These are phyloP conservation scores for Euphorbia peplus DNA, from an alignment of 345 rosid genomes.

Conservation along the genomic window DNA sequence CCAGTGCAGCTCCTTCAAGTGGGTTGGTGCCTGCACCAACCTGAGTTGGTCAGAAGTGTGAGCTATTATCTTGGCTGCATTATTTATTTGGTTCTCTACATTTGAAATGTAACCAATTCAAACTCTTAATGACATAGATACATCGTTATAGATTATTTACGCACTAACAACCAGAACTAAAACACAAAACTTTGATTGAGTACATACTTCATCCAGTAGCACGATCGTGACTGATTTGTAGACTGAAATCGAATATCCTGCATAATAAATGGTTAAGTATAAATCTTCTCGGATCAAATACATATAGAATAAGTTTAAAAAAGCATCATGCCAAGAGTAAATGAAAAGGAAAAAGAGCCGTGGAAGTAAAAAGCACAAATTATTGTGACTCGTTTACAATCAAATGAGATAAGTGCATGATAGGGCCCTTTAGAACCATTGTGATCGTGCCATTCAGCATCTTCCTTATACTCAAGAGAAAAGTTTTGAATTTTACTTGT, in stretches of 20 bases:
- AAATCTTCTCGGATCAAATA: too few species aligned
- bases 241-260: conserved; percentile 79
- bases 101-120: background rate
- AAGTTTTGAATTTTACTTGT: too few species aligned
- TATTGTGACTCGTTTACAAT: too few species aligned
- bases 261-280: conserved; percentile 23
- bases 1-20: conserved; percentile 94
- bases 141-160: background rate
- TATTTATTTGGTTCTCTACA: background rate
- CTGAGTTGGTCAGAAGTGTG: conserved; percentile 32
- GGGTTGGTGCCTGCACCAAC: conserved; percentile 99
- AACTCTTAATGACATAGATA: background rate
- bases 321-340: too few species aligned
- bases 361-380: too few species aligned
- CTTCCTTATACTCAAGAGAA: too few species aligned
- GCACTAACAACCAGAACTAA: background rate
- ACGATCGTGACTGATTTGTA: conserved; percentile 73
- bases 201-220: conserved; percentile 87
- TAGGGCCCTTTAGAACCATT: too few species aligned
- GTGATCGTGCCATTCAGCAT: conserved; percentile 49
- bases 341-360: too few species aligned
- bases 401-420: too few species aligned
- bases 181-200: background rate
- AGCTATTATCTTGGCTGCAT: background rate
- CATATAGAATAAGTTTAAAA: too few species aligned